phyloP scores from a whole-genome alignment of 2,329 filamentous ascomycete species.

The Bretziella fagacearum region DNA sequence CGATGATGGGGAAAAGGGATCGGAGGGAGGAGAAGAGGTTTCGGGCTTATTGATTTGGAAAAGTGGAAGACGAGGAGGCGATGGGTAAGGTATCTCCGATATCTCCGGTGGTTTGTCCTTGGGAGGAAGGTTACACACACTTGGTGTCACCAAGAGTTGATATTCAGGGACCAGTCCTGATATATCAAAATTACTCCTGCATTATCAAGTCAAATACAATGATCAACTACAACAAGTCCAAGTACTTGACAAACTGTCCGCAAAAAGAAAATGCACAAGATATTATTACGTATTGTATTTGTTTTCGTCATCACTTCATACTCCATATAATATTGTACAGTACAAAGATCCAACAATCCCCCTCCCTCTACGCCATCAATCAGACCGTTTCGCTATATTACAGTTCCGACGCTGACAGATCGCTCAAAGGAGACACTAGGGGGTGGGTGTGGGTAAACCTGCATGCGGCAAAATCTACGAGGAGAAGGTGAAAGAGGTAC shows the following conservation, averaged over 20 bases:
- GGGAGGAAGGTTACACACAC: no score
- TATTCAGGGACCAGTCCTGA: background rate
- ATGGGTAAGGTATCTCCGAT: no score
- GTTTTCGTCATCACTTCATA: slow-evolving; percentile 4
- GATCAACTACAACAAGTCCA: no score
- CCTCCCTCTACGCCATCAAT: background rate
- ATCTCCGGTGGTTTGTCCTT: no score
- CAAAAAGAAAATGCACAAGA: background rate
- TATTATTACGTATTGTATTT: slow-evolving; percentile 1
- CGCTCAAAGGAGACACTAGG: background rate
- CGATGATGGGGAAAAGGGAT: no score
- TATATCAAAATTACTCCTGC: no score
- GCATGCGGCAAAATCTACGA: slow-evolving; percentile 7
- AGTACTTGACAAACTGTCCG: no score
- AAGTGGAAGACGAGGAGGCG: no score
- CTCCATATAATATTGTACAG: background rate
- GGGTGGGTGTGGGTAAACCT: background rate
- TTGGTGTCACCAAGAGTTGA: background rate
- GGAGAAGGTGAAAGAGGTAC: slow-evolving; percentile 17
- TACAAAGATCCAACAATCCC: slow-evolving; percentile 2
- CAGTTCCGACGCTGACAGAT: background rate
- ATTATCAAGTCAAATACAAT: background rate
- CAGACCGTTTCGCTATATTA: background rate
- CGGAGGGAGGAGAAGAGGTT: no score
- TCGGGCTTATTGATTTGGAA: no score